Conservation (phyloP, 2,329 filamentous ascomycete genomes). For the Aspergillus intermedius region DNA sequence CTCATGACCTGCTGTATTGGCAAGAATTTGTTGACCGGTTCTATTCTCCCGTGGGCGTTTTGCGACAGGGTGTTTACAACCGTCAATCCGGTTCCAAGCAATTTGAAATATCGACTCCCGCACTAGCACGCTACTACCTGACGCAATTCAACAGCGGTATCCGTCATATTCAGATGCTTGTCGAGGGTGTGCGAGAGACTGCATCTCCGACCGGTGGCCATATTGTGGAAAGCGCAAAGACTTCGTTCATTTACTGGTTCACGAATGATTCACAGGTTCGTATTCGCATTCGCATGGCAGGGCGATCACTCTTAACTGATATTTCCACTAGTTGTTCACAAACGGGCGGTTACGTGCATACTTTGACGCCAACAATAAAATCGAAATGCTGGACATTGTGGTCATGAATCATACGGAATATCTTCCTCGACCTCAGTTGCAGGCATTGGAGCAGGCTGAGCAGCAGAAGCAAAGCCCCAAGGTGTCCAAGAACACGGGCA, state of each 20-base stretch:
- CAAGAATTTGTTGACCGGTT: conserved; percentile 70
- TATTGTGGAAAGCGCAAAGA: conserved; percentile 67
- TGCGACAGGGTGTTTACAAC: conserved; percentile 62
- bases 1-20: conserved; percentile 71
- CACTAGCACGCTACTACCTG: conserved; percentile 80
- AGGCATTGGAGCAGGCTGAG: conserved; percentile 45
- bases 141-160: conserved; percentile 85
- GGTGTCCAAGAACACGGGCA: conserved; percentile 50
- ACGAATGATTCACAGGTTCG: conserved; percentile 73
- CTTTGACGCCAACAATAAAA: conserved; percentile 71
- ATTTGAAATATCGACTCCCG: conserved; percentile 78
- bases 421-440: conserved; percentile 59
- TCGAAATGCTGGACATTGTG: conserved; percentile 78
- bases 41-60: conserved; percentile 70
- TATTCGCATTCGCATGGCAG: conserved; percentile 11
- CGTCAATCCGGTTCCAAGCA: conserved; percentile 61
- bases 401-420: conserved; percentile 75
- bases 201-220: conserved; percentile 58
- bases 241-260: conserved; percentile 85
- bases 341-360: conserved; percentile 70
- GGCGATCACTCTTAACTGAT: background rate
- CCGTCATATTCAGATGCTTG: conserved; percentile 74
- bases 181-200: conserved; percentile 61
- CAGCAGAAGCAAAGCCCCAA: conserved; percentile 54
- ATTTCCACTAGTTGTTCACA: conserved; percentile 57